Evolutionary conservation across 1,284 basidiomycete species (phyloP).

Genomic region (Leccinum subfulvum): DNA sequence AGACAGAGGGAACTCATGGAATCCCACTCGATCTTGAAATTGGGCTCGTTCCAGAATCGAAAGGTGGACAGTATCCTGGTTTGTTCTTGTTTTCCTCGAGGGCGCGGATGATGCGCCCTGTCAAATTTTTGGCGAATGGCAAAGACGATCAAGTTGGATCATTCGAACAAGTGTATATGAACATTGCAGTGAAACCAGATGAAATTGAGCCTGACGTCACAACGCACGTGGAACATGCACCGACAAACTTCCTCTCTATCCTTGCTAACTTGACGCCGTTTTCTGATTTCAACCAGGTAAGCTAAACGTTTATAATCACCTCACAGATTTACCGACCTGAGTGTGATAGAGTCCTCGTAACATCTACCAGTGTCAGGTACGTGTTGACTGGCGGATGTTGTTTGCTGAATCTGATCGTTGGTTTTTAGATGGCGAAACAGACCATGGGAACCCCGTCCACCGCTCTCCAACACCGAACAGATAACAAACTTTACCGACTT

Average conservation of each 20-base stretch:
- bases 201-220: conserved; percentile 85
- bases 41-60: conserved; percentile 86
- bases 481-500: conserved; percentile 97
- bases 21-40: conserved; percentile 96
- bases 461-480: conserved; percentile 86
- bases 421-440: conserved; percentile 94
- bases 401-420: conserved; percentile 10
- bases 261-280: conserved; percentile 81
- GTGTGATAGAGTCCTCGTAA: conserved; percentile 71
- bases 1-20: conserved; percentile 83
- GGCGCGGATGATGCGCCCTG: conserved; percentile 97
- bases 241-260: conserved; percentile 93
- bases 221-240: conserved; percentile 90
- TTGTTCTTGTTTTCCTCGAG: conserved; percentile 90
- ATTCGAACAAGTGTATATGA: conserved; percentile 99
- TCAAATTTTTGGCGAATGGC: conserved; percentile 87
- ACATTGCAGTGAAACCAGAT: conserved; percentile 89
- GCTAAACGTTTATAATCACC: conserved; percentile 4
- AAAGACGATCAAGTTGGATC: conserved; percentile 90
- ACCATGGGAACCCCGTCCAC: conserved; percentile 99
- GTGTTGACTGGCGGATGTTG: conserved; percentile 13
- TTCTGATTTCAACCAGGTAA: conserved; percentile 95
- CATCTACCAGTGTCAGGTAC: conserved; percentile 84
- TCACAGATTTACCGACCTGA: conserved; percentile 5
- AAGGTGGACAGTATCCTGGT: conserved; percentile 96